phyloP scores from a whole-genome alignment of 2,329 filamentous ascomycete species.

The Trichoderma endophyticum region DNA sequence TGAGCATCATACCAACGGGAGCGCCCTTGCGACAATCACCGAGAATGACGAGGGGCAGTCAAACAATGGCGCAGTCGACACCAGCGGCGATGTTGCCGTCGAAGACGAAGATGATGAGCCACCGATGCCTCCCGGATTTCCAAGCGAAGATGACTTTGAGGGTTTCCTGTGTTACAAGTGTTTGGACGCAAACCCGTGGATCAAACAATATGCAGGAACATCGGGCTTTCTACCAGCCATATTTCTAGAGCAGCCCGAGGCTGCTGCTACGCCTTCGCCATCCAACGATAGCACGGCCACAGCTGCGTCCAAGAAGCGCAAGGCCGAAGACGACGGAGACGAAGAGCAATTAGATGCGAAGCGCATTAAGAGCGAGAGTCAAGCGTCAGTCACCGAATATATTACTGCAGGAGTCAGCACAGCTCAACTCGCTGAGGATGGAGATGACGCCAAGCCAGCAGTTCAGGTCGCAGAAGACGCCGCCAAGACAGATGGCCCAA shows the following conservation, averaged over 20 bases:
- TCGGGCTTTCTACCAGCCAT: conserved; percentile 76
- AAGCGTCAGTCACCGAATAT: conserved; percentile 17
- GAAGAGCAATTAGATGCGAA: conserved; percentile 41
- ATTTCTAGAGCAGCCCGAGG: conserved; percentile 39
- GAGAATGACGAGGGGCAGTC: conserved; percentile 44
- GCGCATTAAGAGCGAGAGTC: conserved; percentile 48
- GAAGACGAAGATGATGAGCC: conserved; percentile 55
- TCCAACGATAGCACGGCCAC: not conserved
- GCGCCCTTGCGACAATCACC: conserved; percentile 45
- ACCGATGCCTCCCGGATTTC: conserved; percentile 81
- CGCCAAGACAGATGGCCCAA: not conserved
- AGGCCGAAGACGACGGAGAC: conserved; percentile 53
- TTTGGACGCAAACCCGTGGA: conserved; percentile 82
- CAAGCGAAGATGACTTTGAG: conserved; percentile 83
- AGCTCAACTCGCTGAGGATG: not conserved
- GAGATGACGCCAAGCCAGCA: not conserved
- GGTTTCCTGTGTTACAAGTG: conserved; percentile 94
- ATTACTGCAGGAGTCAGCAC: not conserved
- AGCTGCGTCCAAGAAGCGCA: conserved; percentile 59
- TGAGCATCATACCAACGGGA: conserved; percentile 20
- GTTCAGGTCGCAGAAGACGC: conserved; percentile 11
- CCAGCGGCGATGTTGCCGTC: conserved; percentile 28
- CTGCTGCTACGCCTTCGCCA: not conserved
- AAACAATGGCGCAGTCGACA: conserved; percentile 21
- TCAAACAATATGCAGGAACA: conserved; percentile 80